Evolutionary conservation across 371 early-diverging fungal species (phyloP).

Genomic region (Apophysomyces trapeziformis): DNA sequence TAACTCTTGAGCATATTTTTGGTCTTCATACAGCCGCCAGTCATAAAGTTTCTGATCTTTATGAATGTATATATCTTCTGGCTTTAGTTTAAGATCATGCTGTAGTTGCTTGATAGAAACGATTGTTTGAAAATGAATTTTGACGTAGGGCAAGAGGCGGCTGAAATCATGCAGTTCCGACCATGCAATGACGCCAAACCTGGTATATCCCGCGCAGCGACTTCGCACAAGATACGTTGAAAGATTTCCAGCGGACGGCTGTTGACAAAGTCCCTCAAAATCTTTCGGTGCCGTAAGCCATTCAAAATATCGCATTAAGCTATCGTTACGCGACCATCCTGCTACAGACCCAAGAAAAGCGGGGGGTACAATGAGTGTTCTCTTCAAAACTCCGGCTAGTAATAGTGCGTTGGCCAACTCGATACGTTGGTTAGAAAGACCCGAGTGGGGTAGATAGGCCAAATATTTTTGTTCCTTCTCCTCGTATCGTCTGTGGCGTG

Average conservation of each 20-base stretch:
- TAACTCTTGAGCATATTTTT: slow-evolving; percentile 19
- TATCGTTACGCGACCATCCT: slow-evolving; percentile 38
- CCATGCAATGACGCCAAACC: slow-evolving; percentile 42
- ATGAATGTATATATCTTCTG: slow-evolving; percentile 35
- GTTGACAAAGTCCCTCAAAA: slow-evolving; percentile 29
- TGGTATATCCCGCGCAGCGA: slow-evolving; percentile 34
- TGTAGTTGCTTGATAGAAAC: slow-evolving; percentile 29
- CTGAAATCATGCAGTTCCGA: slow-evolving; percentile 35
- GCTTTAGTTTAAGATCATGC: slow-evolving; percentile 24
- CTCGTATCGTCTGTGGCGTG: background rate
- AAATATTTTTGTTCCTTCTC: slow-evolving; percentile 34
- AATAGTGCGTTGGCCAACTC: slow-evolving; percentile 60
- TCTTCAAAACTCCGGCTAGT: slow-evolving; percentile 53
- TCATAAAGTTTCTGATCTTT: slow-evolving; percentile 48
- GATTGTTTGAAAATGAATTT: slow-evolving; percentile 25
- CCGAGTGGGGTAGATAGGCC: slow-evolving; percentile 63
- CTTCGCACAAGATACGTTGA: slow-evolving; percentile 25
- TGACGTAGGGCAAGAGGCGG: slow-evolving; percentile 18
- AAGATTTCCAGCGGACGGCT: slow-evolving; percentile 23
- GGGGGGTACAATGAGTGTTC: slow-evolving; percentile 64
- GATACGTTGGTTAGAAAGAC: slow-evolving; percentile 63
- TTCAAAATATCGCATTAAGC: slow-evolving; percentile 24
- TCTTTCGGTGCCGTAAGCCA: slow-evolving; percentile 41
- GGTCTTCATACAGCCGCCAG: slow-evolving; percentile 49
- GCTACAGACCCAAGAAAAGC: slow-evolving; percentile 46